Base-by-base conservation (phyloP, 2,329 filamentous ascomycete species). In the Beauveria scarabaeidicola region DNA sequence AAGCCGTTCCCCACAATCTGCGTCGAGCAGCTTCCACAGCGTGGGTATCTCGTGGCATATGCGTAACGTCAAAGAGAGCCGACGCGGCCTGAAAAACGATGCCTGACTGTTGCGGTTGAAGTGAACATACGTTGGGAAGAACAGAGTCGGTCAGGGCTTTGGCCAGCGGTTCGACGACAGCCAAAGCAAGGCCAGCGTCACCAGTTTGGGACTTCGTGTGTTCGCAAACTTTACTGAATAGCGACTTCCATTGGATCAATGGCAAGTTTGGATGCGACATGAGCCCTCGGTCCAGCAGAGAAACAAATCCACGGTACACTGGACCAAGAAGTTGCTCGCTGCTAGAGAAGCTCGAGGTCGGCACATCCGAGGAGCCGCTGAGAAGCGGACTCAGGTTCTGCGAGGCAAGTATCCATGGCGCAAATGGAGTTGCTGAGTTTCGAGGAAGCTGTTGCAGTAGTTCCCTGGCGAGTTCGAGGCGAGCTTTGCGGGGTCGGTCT, bases 131-230 rank as follows among this genome's bases (percentile, higher is more conserved):
- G 36, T 68, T 62, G 23, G 63, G 61, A 27, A 67, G 54, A 1
- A 69, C 64, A 62, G 64, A 72, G 58, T 78, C 77, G 41, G 76
- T 66, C 5, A 88, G 64, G 1, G 72, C 67, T 64, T 82, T 86
- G 0, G 89, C 83, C 3, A 94, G 67, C 1, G 87, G 88, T 62
- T 95, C 90, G 43, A 92, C 76, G 1, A 91, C 78, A 25, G 82
- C 81, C 53, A 89, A 76, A 5, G 85, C 82, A 44, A 86, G 79
- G 6, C 84, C 86, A 17, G 82, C 81, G 62, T 90, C 85, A 3
- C 90, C 89, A 56, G 82, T 81, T 63, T 90, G 85, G 13, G 78
- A 74, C 19, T 77, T 79, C 7, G 87, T 81, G 56, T 82, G 81
- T 9, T 78, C 72, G 3, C 81, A 75, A 9, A 90, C 73, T 1